phyloP scores from a whole-genome alignment of 2,329 filamentous ascomycete genomes.

The Incumbomyces delicatus region DNA sequence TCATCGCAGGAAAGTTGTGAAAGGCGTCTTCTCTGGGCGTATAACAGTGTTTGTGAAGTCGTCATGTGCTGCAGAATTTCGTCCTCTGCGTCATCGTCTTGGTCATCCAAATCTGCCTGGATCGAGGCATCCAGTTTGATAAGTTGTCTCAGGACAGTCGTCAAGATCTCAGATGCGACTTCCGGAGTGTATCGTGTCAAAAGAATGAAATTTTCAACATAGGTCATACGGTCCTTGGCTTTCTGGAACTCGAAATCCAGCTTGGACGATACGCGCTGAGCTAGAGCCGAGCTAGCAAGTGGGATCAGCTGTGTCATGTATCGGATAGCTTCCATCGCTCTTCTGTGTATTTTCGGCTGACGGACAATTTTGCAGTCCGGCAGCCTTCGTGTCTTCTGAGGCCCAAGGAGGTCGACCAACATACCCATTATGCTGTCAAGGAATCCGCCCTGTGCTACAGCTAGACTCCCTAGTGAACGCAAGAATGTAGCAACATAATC shows the following conservation, averaged over 20 bases:
- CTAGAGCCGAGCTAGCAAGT: slow-evolving; percentile 61
- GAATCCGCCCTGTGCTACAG: slow-evolving; percentile 74
- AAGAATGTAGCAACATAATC: slow-evolving; percentile 48
- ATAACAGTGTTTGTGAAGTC: slow-evolving; percentile 19
- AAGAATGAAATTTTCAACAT: slow-evolving; percentile 72
- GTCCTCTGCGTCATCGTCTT: slow-evolving; percentile 79
- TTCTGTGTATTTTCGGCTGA: slow-evolving; percentile 55
- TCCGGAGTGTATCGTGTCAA: slow-evolving; percentile 69
- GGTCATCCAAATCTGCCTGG: slow-evolving; percentile 82
- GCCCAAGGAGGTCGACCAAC: slow-evolving; percentile 68
- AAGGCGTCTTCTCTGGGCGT: slow-evolving; percentile 14
- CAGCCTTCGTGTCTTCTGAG: slow-evolving; percentile 43
- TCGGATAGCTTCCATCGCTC: slow-evolving; percentile 66
- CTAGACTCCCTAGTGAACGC: slow-evolving; percentile 51
- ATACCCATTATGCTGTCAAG: slow-evolving; percentile 65
- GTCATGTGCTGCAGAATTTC: slow-evolving; percentile 52
- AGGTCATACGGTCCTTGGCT: slow-evolving; percentile 72
- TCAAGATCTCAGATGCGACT: slow-evolving; percentile 68
- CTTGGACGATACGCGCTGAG: slow-evolving; percentile 54
- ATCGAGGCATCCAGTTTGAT: slow-evolving; percentile 95
- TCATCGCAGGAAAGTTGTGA: slow-evolving; percentile 27
- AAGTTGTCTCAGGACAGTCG: slow-evolving; percentile 72
- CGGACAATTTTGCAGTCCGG: slow-evolving; percentile 49
- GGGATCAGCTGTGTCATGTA: slow-evolving; percentile 75
- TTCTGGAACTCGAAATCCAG: slow-evolving; percentile 72